Evolutionary conservation across 345 rosid species (phyloP).

Genomic region (Hibiscus trionum): DNA sequence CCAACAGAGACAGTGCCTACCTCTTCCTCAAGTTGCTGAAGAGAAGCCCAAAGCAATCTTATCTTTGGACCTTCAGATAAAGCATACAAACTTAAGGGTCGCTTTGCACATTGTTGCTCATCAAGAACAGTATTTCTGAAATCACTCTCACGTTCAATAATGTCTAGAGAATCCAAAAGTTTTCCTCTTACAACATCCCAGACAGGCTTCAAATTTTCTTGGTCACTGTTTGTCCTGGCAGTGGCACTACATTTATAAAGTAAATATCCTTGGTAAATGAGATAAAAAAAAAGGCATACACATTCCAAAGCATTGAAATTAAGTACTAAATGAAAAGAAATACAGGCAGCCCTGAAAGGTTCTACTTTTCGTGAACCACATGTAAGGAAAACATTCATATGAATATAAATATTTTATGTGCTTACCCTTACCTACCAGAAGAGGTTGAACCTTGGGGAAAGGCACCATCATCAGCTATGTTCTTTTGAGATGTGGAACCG

Average conservation of each 20-base stretch:
- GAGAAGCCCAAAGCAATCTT: slow-evolving; percentile 65
- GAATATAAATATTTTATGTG: slow-evolving; percentile 17
- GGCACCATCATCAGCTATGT: slow-evolving; percentile 18
- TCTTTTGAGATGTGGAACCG: slow-evolving; percentile 24
- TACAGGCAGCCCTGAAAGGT: neutral
- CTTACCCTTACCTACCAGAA: slow-evolving; percentile 95
- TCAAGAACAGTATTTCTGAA: slow-evolving; percentile 33
- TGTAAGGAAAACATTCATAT: neutral
- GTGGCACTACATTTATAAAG: slow-evolving; percentile 30
- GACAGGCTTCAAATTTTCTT: slow-evolving; percentile 26
- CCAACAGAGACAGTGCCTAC: slow-evolving; percentile 39
- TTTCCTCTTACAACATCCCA: slow-evolving; percentile 68
- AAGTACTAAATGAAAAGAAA: neutral
- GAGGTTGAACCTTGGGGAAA: slow-evolving; percentile 34
- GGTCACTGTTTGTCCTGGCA: slow-evolving; percentile 31
- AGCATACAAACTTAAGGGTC: slow-evolving; percentile 57
- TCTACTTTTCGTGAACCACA: neutral
- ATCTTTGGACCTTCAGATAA: slow-evolving; percentile 62
- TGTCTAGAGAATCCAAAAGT: slow-evolving; percentile 61
- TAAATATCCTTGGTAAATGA: neutral
- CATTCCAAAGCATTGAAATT: slow-evolving; percentile 3
- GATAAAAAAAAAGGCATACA: slow-evolving; percentile 11
- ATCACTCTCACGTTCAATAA: slow-evolving; percentile 31
- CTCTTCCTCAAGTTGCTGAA: slow-evolving; percentile 70
- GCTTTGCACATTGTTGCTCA: slow-evolving; percentile 38